These are phyloP conservation scores for Phaffia rhodozyma DNA, from an alignment of 1,284 basidiomycete genomes.

Conservation along the genomic window DNA sequence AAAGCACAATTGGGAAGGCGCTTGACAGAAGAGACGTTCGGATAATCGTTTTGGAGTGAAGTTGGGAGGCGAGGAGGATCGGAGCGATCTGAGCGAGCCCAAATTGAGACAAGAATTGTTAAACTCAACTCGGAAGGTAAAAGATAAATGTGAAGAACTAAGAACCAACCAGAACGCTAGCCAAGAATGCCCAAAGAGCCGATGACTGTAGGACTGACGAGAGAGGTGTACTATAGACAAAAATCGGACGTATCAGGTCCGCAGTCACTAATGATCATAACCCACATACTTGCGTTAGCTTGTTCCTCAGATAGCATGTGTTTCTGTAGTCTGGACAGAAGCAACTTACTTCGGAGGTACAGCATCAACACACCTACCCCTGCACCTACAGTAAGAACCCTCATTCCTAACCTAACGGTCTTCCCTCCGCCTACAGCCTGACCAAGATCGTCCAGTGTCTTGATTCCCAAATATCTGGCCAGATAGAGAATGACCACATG, in stretches of 20 bases:
- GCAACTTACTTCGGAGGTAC: conserved; percentile 12
- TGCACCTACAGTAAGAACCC: background rate
- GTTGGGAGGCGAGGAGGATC: conserved; percentile 2
- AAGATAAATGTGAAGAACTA: background rate
- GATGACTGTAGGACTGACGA: background rate
- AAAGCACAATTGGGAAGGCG: background rate
- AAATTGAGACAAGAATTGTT: no score
- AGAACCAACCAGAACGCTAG: conserved; percentile 1
- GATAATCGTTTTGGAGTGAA: conserved; percentile 1
- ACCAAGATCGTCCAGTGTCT: conserved; percentile 14
- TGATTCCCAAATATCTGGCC: conserved; percentile 14
- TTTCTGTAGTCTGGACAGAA: background rate
- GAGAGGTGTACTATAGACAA: background rate
- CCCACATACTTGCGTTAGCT: background rate
- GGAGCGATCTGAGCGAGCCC: background rate
- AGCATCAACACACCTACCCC: conserved; percentile 9
- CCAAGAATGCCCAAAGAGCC: conserved; percentile 1
- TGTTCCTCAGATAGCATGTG: background rate
- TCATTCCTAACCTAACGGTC: background rate
- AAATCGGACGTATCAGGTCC: conserved; percentile 6
- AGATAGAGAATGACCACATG: conserved; percentile 13
- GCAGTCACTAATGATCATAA: conserved; percentile 3
- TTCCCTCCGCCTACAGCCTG: conserved; percentile 7
- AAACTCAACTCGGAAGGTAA: background rate
- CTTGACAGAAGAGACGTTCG: background rate